Conservation (phyloP, 202 grass and related monocot genomes). For the Panicum virgatum region DNA sequence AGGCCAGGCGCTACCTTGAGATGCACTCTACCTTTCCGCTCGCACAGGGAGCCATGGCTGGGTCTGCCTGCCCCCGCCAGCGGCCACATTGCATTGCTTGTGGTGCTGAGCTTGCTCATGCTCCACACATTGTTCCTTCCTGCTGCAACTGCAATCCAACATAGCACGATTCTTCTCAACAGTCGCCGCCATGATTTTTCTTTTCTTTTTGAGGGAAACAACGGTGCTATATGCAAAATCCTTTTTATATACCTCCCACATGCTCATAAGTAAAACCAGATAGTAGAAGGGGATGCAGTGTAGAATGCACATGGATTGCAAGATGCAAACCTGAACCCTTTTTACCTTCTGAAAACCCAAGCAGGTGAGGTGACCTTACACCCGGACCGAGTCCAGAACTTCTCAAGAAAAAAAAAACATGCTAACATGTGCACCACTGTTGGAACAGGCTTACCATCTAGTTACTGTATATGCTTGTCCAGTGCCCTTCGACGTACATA, state of each 20-base stretch:
- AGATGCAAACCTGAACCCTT: constrained; percentile 4
- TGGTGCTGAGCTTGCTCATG: not conserved
- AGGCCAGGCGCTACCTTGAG: constrained; percentile 8
- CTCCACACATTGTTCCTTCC: constrained; percentile 9
- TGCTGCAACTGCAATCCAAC: constrained; percentile 20
- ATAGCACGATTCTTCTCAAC: not conserved
- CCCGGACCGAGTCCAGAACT: constrained; percentile 11
- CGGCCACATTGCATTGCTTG: constrained; percentile 24
- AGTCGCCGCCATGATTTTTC: not conserved
- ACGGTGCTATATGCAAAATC: not conserved
- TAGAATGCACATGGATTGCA: not conserved
- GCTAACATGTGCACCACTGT: constrained; percentile 16
- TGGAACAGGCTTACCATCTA: not conserved
- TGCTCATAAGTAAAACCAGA: not conserved
- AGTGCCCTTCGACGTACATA: not conserved
- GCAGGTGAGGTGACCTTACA: constrained; percentile 10
- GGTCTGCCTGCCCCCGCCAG: not conserved
- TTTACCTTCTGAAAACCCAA: constrained; percentile 15
- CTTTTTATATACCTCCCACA: not conserved
- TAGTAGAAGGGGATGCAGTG: not conserved
- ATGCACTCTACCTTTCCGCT: constrained; percentile 29
- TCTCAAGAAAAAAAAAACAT: not conserved
- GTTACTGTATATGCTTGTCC: constrained; percentile 31
- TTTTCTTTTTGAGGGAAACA: not conserved
- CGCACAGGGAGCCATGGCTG: not conserved